Base-by-base conservation (phyloP, 345 rosid genomes). In the Adansonia digitata region DNA sequence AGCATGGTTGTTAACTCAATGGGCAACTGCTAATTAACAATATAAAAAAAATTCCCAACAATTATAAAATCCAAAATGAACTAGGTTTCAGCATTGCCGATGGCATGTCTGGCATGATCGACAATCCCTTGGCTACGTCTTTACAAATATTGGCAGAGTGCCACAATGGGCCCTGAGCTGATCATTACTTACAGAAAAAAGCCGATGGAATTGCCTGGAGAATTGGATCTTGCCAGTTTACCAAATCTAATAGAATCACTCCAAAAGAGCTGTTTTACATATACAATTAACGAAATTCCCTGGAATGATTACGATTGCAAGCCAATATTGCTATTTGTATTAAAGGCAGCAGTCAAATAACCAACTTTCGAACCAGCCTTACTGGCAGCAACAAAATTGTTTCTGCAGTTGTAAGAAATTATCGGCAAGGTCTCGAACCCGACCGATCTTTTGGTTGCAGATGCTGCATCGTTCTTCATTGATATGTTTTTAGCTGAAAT, bases 301-400 rank as follows among this genome's bases (percentile, higher is more conserved):
- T 5, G n/a, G 9, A 59, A 59, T 5, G 6, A 24, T 34, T 56
- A 27, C 3, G 14, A 59, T 39, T 18, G 29, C 53, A 42, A 24
- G 31, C 66, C 82, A 6, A 29, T 7, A 29, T 9, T 17, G 22
- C 7, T 20, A 13, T 5, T 24, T 35, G 45, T 60, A 40, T 72
- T 24, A 42, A 86, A 81, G 0, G 82, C 84, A 57, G 75, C 83
- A 43, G 75, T 82, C 31, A 86, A 72, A 69, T 76, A 53, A 71
- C 90, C 82, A 37, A 49, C 42, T 17, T 34, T 49, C 29, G 18
- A 34, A 5, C 74, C 74, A 35, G 18, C 6, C 27, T 52, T 72
- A 4, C 61, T 27, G 0, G 53, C 11, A 26, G 15, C 61, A 4
- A 56, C 51, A 5, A 61, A 24, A 69, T 72, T 66, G 34, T 78